Conservation (phyloP, 129 eudicot genomes). For the Centella asiatica region DNA sequence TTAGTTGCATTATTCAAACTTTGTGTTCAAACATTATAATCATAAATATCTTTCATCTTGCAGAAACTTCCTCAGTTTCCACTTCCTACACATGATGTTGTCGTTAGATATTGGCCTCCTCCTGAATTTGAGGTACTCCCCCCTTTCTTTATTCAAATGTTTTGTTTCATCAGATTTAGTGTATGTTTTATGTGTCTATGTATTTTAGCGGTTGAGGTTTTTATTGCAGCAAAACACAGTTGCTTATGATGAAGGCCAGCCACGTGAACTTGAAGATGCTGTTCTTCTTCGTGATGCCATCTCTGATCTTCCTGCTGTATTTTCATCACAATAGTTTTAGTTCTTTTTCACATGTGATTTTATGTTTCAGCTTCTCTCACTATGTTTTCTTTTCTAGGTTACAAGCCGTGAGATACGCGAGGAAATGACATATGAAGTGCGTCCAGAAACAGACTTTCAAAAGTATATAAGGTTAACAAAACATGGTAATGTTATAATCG, state of each 20-base stretch:
- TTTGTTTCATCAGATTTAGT: neutral
- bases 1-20: neutral
- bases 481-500: slow-evolving; percentile 39
- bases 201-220: neutral
- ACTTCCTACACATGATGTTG: slow-evolving; percentile 84
- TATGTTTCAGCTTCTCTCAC: slow-evolving; percentile 6
- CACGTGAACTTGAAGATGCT: slow-evolving; percentile 58
- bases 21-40: neutral
- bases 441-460: slow-evolving; percentile 81
- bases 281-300: slow-evolving; percentile 72
- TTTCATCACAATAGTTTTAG: slow-evolving; percentile 10
- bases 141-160: too few relatives aligned
- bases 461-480: slow-evolving; percentile 49
- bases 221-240: slow-evolving; percentile 62
- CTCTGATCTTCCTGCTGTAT: slow-evolving; percentile 86
- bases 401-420: slow-evolving; percentile 60
- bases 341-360: slow-evolving; percentile 6
- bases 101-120: slow-evolving; percentile 67
- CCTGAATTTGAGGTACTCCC: slow-evolving; percentile 67
- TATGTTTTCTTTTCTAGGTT: slow-evolving; percentile 33
- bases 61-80: slow-evolving; percentile 86
- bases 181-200: neutral
- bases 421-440: slow-evolving; percentile 54
- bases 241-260: slow-evolving; percentile 83
- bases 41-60: slow-evolving; percentile 7